Evolutionary conservation across 352 stramenopile species (phyloP), one percentile per base, ranked within the genome.

Genomic region (Pythium oligandrum): DNA sequence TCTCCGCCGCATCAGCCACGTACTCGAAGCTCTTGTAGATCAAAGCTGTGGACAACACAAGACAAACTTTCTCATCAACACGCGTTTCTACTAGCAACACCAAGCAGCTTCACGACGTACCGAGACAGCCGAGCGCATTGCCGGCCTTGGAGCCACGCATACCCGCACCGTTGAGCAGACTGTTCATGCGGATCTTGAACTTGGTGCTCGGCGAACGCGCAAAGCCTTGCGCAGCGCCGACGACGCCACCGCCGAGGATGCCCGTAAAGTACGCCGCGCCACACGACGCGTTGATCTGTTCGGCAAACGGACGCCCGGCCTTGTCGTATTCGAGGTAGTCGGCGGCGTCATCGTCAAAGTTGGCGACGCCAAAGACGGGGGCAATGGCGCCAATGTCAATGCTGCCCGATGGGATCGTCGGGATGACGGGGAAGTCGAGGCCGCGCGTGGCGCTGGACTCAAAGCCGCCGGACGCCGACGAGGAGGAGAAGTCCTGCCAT

Each of bases 21-120:
- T 88, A 89, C 70, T 94, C 81, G 48, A 92, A 89, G 11, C 75
- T 78, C 68, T 91, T 92, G 71, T 94, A 94, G 59, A 94, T 88
- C 57, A 94, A 78, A 9, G 84, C 84, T 93, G 42, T 17, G 60
- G 51, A 6, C 2, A 44, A 32, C 53, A 49, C 42, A 61, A 57
- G 39, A 53, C n/a, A 44, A 66, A 42, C 50, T 3, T 33, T 30
- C 34, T 55, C 53, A 66, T 26, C 57, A 31, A 44, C 44, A 63
- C 42, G 26, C 49, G 30, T 30, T 10, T 37, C 6, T n/a, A 43
- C 9, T 43, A 45, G 6, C 40, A 63, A 32, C 12, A 47, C 50
- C 10, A 51, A 58, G 30, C 39, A n/a, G 8, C 42, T 31, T 11
- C 17, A 50, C 17, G 45, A 68, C 74, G 49, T 53, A 93, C 82